Evolutionary conservation across 345 rosid species (phyloP).

Genomic region (Eucalyptus victrix): DNA sequence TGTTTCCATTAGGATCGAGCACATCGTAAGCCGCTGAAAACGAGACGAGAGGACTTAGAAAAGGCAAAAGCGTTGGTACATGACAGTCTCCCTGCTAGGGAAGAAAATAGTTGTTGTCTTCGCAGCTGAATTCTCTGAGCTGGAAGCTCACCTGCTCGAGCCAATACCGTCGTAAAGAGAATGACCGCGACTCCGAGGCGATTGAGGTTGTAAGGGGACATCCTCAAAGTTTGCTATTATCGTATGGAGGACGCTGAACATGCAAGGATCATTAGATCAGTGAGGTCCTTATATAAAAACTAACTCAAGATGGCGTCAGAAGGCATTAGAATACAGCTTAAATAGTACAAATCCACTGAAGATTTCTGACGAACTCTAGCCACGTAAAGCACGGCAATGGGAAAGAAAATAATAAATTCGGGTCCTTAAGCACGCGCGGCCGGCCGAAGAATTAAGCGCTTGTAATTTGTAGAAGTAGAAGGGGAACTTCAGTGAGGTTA

Average conservation of each 20-base stretch:
- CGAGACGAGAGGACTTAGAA: background rate
- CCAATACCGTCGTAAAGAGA: background rate
- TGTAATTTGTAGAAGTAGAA: background rate
- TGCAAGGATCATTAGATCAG: background rate
- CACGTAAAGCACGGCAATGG: background rate
- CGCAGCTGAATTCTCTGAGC: background rate
- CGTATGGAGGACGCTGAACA: background rate
- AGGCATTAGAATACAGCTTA: background rate
- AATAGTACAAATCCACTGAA: background rate
- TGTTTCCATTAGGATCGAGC: slow-evolving; percentile 32
- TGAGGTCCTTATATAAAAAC: background rate
- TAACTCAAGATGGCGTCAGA: background rate
- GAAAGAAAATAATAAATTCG: background rate
- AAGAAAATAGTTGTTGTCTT: background rate
- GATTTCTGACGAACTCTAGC: background rate
- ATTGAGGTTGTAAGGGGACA: background rate
- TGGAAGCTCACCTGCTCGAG: background rate
- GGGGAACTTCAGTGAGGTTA: background rate
- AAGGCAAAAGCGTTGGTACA: background rate
- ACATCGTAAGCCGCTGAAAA: slow-evolving; percentile 26
- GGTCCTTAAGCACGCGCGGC: background rate
- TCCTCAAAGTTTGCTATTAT: background rate
- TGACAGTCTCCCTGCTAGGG: background rate
- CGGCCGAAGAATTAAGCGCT: background rate
- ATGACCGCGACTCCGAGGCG: background rate